Percentiles rank a stretch among this genome's conserved stretches.
Evolutionary conservation across 1,139 yeast species (phyloP).

Genomic region (Pneumocystis sp.): DNA sequence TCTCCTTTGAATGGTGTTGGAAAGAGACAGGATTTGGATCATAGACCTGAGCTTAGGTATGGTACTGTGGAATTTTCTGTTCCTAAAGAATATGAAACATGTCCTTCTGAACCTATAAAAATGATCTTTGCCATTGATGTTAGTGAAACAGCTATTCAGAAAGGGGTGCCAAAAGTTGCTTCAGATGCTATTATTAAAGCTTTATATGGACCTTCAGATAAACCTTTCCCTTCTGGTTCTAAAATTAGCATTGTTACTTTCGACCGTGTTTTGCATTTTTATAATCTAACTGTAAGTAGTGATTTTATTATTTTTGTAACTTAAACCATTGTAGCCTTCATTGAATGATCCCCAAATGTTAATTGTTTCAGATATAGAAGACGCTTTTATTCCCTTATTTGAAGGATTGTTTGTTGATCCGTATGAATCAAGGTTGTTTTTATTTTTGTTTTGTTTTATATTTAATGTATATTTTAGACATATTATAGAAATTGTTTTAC

Average conservation of each 20-base stretch:
- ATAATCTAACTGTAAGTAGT: constrained; percentile 36
- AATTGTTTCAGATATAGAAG: constrained; percentile 57
- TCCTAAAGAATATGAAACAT: constrained; percentile 42
- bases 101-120: constrained; percentile 37
- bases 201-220: constrained; percentile 26
- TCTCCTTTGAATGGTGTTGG: constrained; percentile 49
- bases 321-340: constrained; percentile 12
- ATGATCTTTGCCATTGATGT: constrained; percentile 72
- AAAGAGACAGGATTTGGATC: constrained; percentile 45
- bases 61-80: constrained; percentile 83
- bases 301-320: background rate
- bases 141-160: constrained; percentile 44
- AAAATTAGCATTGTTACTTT: constrained; percentile 60
- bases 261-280: constrained; percentile 61
- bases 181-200: constrained; percentile 60
- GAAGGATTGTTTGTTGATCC: constrained; percentile 74
- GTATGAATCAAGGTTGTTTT: constrained; percentile 37
- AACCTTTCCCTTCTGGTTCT: constrained; percentile 29
- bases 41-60: constrained; percentile 59
- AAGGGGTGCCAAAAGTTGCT: constrained; percentile 48
- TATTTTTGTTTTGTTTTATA: background rate
- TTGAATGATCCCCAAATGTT: constrained; percentile 49
- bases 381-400: constrained; percentile 67
- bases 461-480: background rate
- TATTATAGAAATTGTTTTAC: constrained; percentile 52